phyloP scores from a whole-genome alignment of 2,329 filamentous ascomycete genomes.

The Sporothrix protearum region DNA sequence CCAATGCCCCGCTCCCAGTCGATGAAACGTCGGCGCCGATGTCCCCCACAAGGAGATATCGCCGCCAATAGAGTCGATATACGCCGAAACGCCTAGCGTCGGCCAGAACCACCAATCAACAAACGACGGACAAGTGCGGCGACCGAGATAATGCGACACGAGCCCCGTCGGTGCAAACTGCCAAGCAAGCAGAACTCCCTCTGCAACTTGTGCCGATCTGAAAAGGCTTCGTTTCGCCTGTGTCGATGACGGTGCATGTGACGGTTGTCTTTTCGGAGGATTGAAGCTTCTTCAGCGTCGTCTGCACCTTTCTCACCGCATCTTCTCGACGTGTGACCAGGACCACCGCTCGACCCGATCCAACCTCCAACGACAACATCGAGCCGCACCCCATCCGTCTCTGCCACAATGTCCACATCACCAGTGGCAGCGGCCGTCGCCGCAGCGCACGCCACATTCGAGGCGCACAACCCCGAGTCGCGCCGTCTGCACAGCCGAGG shows the following conservation, averaged over 20 bases:
- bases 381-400: not conserved
- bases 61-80: not conserved
- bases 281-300: not conserved
- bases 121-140: not conserved
- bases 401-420: constrained; percentile 6
- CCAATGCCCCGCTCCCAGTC: not conserved
- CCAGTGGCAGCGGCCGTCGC: constrained; percentile 19
- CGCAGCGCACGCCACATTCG: constrained; percentile 20
- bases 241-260: not conserved
- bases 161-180: not conserved
- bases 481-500: constrained; percentile 20
- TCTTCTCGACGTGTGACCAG: not conserved
- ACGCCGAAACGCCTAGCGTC: constrained; percentile 7
- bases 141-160: not conserved
- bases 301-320: not conserved
- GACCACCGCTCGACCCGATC: too few species aligned
- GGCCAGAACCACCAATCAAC: constrained; percentile 2
- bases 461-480: constrained; percentile 21
- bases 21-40: not conserved
- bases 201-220: not conserved
- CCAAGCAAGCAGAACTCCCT: not conserved
- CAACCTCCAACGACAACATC: too few species aligned
- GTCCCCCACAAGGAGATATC: not conserved
- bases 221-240: not conserved
- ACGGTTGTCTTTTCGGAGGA: not conserved